Conservation (phyloP, 192 early-diverging fungal genomes). For the Coemansia sp. region DNA sequence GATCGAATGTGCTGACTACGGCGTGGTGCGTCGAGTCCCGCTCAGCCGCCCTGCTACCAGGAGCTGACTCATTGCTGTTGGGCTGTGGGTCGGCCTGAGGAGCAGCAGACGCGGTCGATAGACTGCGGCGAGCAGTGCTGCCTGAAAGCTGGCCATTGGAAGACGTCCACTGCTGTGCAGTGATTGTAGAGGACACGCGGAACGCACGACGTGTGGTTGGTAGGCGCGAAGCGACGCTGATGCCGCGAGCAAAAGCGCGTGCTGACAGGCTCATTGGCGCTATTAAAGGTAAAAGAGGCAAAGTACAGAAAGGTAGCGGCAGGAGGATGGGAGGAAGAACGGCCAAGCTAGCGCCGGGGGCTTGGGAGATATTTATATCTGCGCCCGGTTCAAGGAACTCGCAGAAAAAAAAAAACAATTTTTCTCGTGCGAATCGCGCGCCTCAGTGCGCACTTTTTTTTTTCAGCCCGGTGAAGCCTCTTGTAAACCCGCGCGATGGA, state of each 20-base stretch:
- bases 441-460: neutral
- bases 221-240: constrained; percentile 10
- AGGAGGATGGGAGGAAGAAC: neutral
- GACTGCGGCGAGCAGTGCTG: constrained; percentile 1
- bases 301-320: neutral
- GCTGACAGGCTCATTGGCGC: constrained; percentile 26
- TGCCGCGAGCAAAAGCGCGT: constrained; percentile 23
- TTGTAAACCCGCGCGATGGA: neutral
- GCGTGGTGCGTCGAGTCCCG: constrained; percentile 64
- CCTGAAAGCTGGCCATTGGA: neutral
- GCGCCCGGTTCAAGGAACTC: neutral
- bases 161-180: neutral
- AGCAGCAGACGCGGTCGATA: constrained; percentile 28
- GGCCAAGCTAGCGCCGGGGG: neutral
- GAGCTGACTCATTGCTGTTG: constrained; percentile 7
- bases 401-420: neutral
- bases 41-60: constrained; percentile 22
- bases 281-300: neutral
- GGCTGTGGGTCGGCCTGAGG: constrained; percentile 39
- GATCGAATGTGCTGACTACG: constrained; percentile 90
- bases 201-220: neutral
- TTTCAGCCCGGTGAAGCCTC: neutral
- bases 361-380: neutral
- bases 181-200: neutral
- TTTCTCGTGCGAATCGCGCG: neutral